A percentile compares a stretch with the other conserved stretches of the same genome.
phyloP scores from a whole-genome alignment of 305 asterid species.

The Solanum hybrid region DNA sequence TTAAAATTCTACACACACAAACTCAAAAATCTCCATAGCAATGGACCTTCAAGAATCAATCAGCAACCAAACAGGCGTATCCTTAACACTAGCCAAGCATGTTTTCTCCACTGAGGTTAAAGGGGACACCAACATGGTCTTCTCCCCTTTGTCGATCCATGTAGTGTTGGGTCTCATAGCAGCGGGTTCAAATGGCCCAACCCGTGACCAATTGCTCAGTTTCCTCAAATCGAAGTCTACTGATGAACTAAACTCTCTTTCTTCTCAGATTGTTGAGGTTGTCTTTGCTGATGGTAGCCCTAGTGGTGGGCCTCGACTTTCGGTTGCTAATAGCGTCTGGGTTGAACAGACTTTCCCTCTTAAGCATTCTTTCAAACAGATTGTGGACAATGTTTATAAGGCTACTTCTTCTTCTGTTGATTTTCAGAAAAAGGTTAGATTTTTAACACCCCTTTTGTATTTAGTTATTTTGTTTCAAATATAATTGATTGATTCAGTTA shows the following conservation, averaged over 20 bases:
- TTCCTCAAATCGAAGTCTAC: slow-evolving; percentile 34
- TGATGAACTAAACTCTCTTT: slow-evolving; percentile 33
- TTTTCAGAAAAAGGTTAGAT: slow-evolving; percentile 53
- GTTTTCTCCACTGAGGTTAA: slow-evolving; percentile 34
- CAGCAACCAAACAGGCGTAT: slow-evolving; percentile 41
- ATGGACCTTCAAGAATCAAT: slow-evolving; percentile 46
- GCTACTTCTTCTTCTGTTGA: slow-evolving; percentile 49
- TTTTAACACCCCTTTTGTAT: background rate
- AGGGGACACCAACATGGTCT: slow-evolving; percentile 31
- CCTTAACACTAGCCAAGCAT: slow-evolving; percentile 36
- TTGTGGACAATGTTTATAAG: slow-evolving; percentile 37
- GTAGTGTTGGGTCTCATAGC: slow-evolving; percentile 46
- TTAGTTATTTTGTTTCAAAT: background rate
- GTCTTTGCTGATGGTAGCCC: slow-evolving; percentile 47
- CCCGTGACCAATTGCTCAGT: slow-evolving; percentile 41
- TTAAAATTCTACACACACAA: background rate
- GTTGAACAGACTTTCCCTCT: slow-evolving; percentile 46
- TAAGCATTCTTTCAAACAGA: slow-evolving; percentile 36
- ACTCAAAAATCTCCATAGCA: background rate
- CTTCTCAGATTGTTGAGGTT: slow-evolving; percentile 35
- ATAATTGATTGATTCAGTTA: background rate
- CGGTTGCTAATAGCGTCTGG: slow-evolving; percentile 69
- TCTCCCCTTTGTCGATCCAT: slow-evolving; percentile 63
- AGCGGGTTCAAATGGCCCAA: slow-evolving; percentile 48
- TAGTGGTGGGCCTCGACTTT: slow-evolving; percentile 54